These are phyloP conservation scores for Ophiocordyceps polyrhachis-furcata DNA, from an alignment of 2,329 filamentous ascomycete species.

Conservation along the genomic window DNA sequence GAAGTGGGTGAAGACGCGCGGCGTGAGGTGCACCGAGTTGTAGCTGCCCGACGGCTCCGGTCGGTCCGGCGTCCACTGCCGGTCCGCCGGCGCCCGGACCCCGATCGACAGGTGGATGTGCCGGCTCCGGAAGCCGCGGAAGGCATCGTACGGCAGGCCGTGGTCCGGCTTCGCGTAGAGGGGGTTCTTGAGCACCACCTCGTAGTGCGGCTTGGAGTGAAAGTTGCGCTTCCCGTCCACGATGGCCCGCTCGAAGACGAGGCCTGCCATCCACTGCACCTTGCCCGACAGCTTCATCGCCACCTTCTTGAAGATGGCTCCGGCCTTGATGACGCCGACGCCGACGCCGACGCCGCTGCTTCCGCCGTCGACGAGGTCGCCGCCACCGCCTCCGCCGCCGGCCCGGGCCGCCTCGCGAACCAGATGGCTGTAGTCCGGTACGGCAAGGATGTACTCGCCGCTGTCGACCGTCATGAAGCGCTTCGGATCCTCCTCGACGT, in stretches of 20 bases:
- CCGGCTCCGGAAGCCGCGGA: slow-evolving; percentile 85
- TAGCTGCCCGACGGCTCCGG: slow-evolving; percentile 71
- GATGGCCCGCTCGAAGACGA: slow-evolving; percentile 80
- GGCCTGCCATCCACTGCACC: slow-evolving; percentile 76
- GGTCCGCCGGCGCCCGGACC: slow-evolving; percentile 67
- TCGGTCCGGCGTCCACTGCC: slow-evolving; percentile 67
- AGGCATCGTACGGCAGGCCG: slow-evolving; percentile 62
- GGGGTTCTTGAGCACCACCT: slow-evolving; percentile 71
- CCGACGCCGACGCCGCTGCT: slow-evolving; percentile 41
- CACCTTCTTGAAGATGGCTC: slow-evolving; percentile 90
- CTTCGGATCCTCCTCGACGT: slow-evolving; percentile 69
- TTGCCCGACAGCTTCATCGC: slow-evolving; percentile 97
- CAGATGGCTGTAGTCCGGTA: slow-evolving; percentile 84
- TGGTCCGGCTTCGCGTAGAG: slow-evolving; percentile 45
- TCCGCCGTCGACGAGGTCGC: neutral
- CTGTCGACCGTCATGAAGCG: slow-evolving; percentile 93
- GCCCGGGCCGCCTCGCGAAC: slow-evolving; percentile 44
- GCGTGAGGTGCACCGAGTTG: slow-evolving; percentile 87
- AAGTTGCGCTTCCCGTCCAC: slow-evolving; percentile 58
- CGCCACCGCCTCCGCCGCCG: slow-evolving; percentile 2
- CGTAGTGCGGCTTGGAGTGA: slow-evolving; percentile 80
- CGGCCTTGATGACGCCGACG: slow-evolving; percentile 47
- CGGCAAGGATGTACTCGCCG: slow-evolving; percentile 82
- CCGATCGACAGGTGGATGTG: slow-evolving; percentile 93
- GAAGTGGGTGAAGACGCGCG: slow-evolving; percentile 95